phyloP scores from a whole-genome alignment of 352 stramenopile species.

The Aphanomyces euteiches region DNA sequence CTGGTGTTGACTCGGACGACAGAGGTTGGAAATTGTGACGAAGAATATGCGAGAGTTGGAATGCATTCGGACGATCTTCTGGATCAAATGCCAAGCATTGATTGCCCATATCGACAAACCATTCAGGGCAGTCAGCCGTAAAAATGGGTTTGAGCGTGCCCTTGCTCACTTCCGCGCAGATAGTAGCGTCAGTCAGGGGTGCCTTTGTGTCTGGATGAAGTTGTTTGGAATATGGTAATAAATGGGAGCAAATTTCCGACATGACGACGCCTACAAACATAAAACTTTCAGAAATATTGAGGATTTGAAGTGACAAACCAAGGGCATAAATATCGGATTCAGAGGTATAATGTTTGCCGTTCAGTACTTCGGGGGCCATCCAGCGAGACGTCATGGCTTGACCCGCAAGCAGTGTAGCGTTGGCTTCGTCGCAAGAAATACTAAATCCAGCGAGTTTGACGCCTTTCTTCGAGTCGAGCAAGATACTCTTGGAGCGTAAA shows the following conservation, averaged over 20 bases:
- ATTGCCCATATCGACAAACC: background rate
- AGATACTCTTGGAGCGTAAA: background rate
- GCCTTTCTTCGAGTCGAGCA: conserved; percentile 22
- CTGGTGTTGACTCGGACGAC: background rate
- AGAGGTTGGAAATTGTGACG: background rate
- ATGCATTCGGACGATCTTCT: background rate
- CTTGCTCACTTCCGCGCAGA: background rate
- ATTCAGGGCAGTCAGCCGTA: background rate
- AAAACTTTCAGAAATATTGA: background rate
- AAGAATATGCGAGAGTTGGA: background rate
- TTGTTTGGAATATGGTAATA: conserved; percentile 47
- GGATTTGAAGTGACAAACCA: conserved; percentile 17
- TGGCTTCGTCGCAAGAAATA: conserved; percentile 39
- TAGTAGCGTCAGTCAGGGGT: background rate
- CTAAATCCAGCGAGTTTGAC: conserved; percentile 66
- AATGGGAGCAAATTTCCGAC: conserved; percentile 51
- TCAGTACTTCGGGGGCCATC: conserved; percentile 34
- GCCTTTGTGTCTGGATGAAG: conserved; percentile 23
- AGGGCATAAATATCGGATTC: conserved; percentile 37
- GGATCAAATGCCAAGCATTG: background rate
- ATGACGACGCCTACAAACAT: conserved; percentile 38
- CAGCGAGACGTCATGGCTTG: conserved; percentile 41
- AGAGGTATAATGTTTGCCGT: conserved; percentile 32
- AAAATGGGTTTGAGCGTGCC: background rate
- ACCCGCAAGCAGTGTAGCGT: conserved; percentile 50